These are phyloP conservation scores for Penicillium sp. DNA, from an alignment of 2,329 filamentous ascomycete species.

Conservation along the genomic window DNA sequence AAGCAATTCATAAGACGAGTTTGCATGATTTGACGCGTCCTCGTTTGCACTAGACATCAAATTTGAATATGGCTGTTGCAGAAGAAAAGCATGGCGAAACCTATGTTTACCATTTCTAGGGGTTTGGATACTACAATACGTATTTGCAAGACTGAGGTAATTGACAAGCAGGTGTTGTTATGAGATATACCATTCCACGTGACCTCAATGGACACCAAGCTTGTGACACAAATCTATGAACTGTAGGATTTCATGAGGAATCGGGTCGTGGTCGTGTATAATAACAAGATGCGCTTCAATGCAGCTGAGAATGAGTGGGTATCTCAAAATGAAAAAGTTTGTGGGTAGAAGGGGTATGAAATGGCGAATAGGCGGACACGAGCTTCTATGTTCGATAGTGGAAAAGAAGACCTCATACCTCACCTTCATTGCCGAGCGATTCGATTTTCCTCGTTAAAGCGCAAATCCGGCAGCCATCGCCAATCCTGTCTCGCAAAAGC, in stretches of 20 bases:
- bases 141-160: not conserved
- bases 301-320: constrained; percentile 11
- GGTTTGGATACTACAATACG: not conserved
- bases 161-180: not conserved
- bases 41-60: too few relatives aligned
- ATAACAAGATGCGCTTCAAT: not conserved
- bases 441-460: constrained; percentile 41
- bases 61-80: too few relatives aligned
- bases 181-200: not conserved
- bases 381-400: not conserved
- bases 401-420: constrained; percentile 14
- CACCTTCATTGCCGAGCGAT: constrained; percentile 29
- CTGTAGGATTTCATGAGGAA: not conserved
- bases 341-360: not conserved
- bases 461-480: constrained; percentile 47
- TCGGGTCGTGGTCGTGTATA: not conserved
- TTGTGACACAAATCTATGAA: not conserved
- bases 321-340: constrained; percentile 20
- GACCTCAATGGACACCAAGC: not conserved
- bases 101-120: too few relatives aligned
- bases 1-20: too few relatives aligned
- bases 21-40: too few relatives aligned
- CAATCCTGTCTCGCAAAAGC: constrained; percentile 71
- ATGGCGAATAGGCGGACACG: not conserved
- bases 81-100: too few relatives aligned